Conservation (phyloP, 352 stramenopile genomes). For the Phytophthora niederhauseri region DNA sequence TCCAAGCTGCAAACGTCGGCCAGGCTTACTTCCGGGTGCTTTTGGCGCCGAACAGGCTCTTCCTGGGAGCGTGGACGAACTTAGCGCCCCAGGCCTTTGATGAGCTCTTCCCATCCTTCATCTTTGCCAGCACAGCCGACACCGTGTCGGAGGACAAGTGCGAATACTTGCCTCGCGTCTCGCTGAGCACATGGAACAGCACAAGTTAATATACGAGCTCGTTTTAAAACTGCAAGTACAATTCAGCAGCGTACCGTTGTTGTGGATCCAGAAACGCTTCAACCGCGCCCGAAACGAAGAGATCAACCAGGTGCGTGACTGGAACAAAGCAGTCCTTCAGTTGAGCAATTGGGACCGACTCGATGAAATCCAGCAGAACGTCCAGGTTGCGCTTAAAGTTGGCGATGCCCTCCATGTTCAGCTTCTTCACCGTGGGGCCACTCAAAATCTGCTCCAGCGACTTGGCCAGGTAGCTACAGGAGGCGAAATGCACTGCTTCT, state of each 20-base stretch:
- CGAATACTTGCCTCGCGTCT: slow-evolving; percentile 62
- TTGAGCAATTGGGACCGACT: slow-evolving; percentile 61
- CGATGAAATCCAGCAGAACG: slow-evolving; percentile 69
- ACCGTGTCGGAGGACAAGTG: slow-evolving; percentile 73
- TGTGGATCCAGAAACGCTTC: slow-evolving; percentile 71
- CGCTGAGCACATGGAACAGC: slow-evolving; percentile 30
- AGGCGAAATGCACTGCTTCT: slow-evolving; percentile 79
- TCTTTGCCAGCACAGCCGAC: slow-evolving; percentile 68
- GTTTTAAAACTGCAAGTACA: not conserved
- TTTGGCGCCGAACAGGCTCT: slow-evolving; percentile 63
- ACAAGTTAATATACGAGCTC: no score
- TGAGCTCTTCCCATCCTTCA: slow-evolving; percentile 65
- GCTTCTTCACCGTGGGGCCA: slow-evolving; percentile 63
- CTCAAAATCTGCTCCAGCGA: slow-evolving; percentile 73
- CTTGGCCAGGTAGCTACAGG: slow-evolving; percentile 81
- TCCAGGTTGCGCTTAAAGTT: slow-evolving; percentile 85
- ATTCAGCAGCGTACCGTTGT: slow-evolving; percentile 42
- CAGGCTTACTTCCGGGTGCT: slow-evolving; percentile 57
- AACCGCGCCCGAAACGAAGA: slow-evolving; percentile 65
- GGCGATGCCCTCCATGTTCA: slow-evolving; percentile 71
- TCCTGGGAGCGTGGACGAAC: slow-evolving; percentile 47
- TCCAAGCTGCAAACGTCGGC: not conserved
- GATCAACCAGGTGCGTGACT: slow-evolving; percentile 66
- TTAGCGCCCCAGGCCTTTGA: slow-evolving; percentile 56
- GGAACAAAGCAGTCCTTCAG: slow-evolving; percentile 71